Evolutionary conservation across 1,284 basidiomycete genomes (phyloP).

Genomic region (Moniliella sp.): DNA sequence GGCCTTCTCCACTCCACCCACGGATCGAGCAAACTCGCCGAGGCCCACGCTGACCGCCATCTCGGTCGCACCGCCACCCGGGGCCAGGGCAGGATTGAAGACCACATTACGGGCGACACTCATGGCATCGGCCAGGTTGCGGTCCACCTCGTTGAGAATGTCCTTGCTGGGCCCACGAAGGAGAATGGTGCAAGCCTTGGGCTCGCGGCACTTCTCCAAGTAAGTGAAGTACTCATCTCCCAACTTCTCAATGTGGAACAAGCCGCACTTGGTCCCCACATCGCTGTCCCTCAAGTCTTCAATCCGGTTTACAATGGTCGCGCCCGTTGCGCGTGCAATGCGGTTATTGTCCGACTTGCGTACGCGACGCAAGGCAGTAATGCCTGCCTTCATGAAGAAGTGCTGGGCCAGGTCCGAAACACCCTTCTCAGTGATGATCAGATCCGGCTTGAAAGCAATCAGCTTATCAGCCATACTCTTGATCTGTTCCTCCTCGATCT

Average conservation of each 20-base stretch:
- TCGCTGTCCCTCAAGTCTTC: constrained; percentile 82
- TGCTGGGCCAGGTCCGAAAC: constrained; percentile 91
- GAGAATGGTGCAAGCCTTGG: constrained; percentile 92
- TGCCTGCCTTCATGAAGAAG: constrained; percentile 64
- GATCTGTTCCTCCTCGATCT: constrained; percentile 93
- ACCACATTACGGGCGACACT: constrained; percentile 85
- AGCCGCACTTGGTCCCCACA: constrained; percentile 72
- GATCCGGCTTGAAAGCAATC: constrained; percentile 78
- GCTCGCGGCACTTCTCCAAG: constrained; percentile 69
- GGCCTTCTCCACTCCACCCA: constrained; percentile 58
- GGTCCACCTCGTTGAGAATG: constrained; percentile 89
- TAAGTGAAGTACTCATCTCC: constrained; percentile 90
- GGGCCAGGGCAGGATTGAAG: constrained; percentile 74
- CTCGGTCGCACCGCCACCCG: constrained; percentile 88
- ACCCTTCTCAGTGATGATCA: constrained; percentile 92
- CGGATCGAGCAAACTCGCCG: constrained; percentile 51
- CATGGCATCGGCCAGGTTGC: constrained; percentile 94
- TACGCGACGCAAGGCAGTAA: constrained; percentile 72
- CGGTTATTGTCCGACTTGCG: constrained; percentile 97
- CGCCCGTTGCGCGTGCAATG: constrained; percentile 80
- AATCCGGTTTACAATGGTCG: constrained; percentile 84
- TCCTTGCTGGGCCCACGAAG: constrained; percentile 96
- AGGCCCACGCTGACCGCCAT: constrained; percentile 86
- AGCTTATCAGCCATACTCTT: constrained; percentile 65
- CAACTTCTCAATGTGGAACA: constrained; percentile 89